Conservation (phyloP, 306 rosid species). For the Argentina anserina region DNA sequence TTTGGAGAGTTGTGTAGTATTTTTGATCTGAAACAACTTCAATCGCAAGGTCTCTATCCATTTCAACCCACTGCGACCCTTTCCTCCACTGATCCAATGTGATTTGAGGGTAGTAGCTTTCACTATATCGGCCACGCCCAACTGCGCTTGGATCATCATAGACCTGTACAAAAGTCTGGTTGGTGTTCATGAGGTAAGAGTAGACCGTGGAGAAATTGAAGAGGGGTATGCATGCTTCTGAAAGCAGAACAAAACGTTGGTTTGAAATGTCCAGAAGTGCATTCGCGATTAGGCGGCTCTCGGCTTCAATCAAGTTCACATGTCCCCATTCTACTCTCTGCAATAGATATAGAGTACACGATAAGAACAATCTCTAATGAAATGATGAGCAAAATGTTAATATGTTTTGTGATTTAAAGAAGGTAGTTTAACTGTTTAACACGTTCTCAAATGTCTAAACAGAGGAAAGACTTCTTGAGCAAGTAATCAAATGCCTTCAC, state of each 20-base stretch:
- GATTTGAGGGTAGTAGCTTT: constrained; percentile 14
- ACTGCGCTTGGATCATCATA: constrained; percentile 23
- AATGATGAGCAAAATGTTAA: background rate
- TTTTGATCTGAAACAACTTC: constrained; percentile 18
- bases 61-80: constrained; percentile 33
- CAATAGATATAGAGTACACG: background rate
- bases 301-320: constrained; percentile 9
- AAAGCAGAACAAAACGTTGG: constrained; percentile 22
- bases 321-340: constrained; percentile 22
- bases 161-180: constrained; percentile 9
- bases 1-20: constrained; percentile 20
- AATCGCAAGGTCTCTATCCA: constrained; percentile 21
- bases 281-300: constrained; percentile 18
- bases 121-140: constrained; percentile 24
- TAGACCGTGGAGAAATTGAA: constrained; percentile 23
- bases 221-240: constrained; percentile 26
- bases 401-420: background rate
- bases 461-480: background rate
- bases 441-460: background rate
- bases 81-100: constrained; percentile 31
- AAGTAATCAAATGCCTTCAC: background rate
- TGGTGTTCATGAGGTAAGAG: constrained; percentile 15
- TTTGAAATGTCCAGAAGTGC: constrained; percentile 26
- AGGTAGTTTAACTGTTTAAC: background rate
- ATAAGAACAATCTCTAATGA: background rate